Evolutionary conservation across 306 rosid species (phyloP), one percentile per base, ranked within the genome.

Genomic region (Purshia tridentata): DNA sequence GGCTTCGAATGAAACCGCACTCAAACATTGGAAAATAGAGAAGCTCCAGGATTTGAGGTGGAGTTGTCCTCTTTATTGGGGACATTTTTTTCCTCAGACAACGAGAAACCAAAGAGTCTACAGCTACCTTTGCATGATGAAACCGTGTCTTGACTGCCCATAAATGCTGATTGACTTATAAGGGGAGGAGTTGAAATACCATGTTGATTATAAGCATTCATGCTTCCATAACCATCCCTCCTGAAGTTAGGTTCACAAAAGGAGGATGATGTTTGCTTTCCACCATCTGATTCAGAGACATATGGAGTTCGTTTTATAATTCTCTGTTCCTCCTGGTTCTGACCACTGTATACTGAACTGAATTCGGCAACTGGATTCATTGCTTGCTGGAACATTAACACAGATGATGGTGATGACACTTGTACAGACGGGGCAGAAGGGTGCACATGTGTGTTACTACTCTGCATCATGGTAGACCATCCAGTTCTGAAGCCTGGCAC

Each of bases 361-460:
- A 76, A 80, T 77, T 81, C 82, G 6, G 81, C 75, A 69, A 65
- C 81, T 7, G 94, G 84, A 76, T 77, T 87, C 52, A 79, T 69
- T 49, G 90, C 96, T 65, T 90, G 96, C 87, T 88, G 99, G 72
- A 91, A 91, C 98, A 88, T 91, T 41, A 95, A 81, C 79, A 95
- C 98, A 3, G 99, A 95, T 4, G 99, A 91, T 23, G 99, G 99
- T 47, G 99, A 91, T 35, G 99, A 91, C 22, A 85, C 95, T 77
- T 89, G 96, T 20, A 67, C 73, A 45, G 96, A 45, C 20, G 89
- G 79, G 70, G 81, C 77, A 69, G 92, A 73, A 10, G 89, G 69
- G 42, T 80, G 88, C 76, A 79, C 20, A 48, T 72, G 86, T 22
- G 86, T 20, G 61, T 82, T 74, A 37, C 67, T 82, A 46, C 83